Evolutionary conservation across 345 rosid genomes (phyloP), one percentile per base, ranked within the genome.

Genomic region (Eucalyptus globulus): DNA sequence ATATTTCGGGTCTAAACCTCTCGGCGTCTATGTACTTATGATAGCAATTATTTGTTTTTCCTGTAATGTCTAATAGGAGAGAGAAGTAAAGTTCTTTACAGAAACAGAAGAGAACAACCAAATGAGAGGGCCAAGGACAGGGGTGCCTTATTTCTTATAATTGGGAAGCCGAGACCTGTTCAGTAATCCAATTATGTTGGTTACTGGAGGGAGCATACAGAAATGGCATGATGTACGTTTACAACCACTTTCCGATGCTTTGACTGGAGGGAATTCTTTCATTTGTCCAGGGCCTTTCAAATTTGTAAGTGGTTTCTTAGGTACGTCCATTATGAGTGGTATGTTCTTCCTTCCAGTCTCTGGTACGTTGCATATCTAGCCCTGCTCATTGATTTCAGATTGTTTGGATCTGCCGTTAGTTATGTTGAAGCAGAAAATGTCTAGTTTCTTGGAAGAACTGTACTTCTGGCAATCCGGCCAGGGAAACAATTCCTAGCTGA

Each of bases 121-220:
- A 92, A 98, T 97, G 99, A 96, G 99, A 93, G 99, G 99, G 87
- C 99, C 99, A 49, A 95, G 99, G 91, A 96, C 99, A 80, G 99
- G 99, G 86, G 98, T 97, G 88, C 99, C 99, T 9, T 98, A 98
- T 90, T 98, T 98, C 95, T 94, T 98, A 89, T 97, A 91, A 95
- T 91, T 86, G 56, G 86, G 51, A 86, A 14, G n/a, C 90, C 45
- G 16, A 37, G 26, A 86, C 88, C 67, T 50, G 47, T 87, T 50
- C 47, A 54, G 47, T 54, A 34, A 19, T 87, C 47, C 88, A 43
- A 54, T 87, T 51, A 22, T 49, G 54, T n/a, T 45, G 43, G 43
- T 72, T n/a, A 13, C 80, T 88, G 89, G 40, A 69, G 56, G 56
- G 60, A 54, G n/a, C 67, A 54, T 87, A 60, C 67, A 87, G 88